Evolutionary conservation across 2,329 filamentous ascomycete genomes (phyloP).

Genomic region (Thelonectria olida): DNA sequence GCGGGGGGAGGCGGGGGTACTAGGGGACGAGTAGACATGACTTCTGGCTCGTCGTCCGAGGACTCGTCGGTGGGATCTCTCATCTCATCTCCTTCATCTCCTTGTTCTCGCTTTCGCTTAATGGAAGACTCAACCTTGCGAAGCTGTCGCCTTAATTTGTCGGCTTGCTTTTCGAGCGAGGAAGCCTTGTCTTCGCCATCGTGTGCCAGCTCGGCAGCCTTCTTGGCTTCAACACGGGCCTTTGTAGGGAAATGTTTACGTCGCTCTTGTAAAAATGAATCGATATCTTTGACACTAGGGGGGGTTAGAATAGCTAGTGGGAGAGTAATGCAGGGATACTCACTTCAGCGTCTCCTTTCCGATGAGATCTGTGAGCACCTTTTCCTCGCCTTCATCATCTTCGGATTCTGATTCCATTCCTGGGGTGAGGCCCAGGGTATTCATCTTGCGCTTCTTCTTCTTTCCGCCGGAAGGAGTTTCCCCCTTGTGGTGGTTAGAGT

Average conservation of each 20-base stretch:
- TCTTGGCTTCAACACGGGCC: slow-evolving; percentile 72
- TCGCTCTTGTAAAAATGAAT: slow-evolving; percentile 83
- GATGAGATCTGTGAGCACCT: slow-evolving; percentile 65
- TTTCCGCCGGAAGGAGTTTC: slow-evolving; percentile 62
- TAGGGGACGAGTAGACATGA: slow-evolving; percentile 58
- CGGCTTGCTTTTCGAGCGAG: slow-evolving; percentile 66
- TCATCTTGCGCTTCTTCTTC: slow-evolving; percentile 78
- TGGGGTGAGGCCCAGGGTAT: slow-evolving; percentile 76
- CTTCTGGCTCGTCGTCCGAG: slow-evolving; percentile 69
- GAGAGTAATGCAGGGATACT: slow-evolving; percentile 40
- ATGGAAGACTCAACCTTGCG: slow-evolving; percentile 76
- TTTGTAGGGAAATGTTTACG: slow-evolving; percentile 83
- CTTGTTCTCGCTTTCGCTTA: slow-evolving; percentile 74
- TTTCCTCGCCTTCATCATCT: slow-evolving; percentile 77
- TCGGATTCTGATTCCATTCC: slow-evolving; percentile 71
- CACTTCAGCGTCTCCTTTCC: slow-evolving; percentile 66
- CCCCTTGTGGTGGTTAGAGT: slow-evolving; percentile 42
- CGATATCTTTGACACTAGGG: slow-evolving; percentile 74
- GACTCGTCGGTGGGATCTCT: slow-evolving; percentile 61
- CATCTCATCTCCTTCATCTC: slow-evolving; percentile 74
- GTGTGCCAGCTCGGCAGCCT: slow-evolving; percentile 56
- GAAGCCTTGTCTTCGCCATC: slow-evolving; percentile 69
- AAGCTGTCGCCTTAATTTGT: slow-evolving; percentile 70
- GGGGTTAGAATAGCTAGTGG: slow-evolving; percentile 18
- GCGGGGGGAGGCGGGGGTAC: slow-evolving; percentile 54